Conservation (phyloP, 352 stramenopile genomes). For the Globisporangium paroecandrum region DNA sequence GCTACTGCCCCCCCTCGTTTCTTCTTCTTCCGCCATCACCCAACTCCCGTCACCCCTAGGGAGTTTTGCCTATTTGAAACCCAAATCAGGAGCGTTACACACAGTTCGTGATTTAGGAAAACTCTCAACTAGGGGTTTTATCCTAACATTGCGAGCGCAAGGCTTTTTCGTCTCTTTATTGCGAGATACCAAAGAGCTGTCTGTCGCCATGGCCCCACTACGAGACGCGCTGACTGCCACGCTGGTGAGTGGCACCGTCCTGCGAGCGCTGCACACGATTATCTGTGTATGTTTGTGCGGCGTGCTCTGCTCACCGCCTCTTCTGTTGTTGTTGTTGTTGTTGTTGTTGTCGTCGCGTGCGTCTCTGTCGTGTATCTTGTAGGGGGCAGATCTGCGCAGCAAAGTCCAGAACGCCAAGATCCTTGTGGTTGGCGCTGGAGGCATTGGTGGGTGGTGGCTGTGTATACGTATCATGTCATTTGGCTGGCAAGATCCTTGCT, state of each 20-base stretch:
- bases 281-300: neutral
- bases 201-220: conserved; percentile 21
- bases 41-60: neutral
- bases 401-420: conserved; percentile 87
- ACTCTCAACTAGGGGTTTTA: neutral
- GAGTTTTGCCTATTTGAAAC: neutral
- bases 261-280: neutral
- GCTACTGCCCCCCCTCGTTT: conserved; percentile 4
- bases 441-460: conserved; percentile 88
- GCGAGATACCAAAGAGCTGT: conserved; percentile 1
- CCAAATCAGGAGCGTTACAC: neutral
- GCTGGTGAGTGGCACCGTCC: conserved; percentile 38
- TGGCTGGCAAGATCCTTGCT: neutral
- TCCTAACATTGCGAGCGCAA: neutral
- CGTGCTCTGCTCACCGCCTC: neutral
- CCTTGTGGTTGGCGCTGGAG: conserved; percentile 96
- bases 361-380: neutral
- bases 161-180: neutral
- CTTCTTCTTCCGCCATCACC: conserved; percentile 8
- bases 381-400: conserved; percentile 55
- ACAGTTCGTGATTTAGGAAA: neutral
- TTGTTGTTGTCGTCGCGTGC: neutral
- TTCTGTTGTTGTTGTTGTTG: neutral
- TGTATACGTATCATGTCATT: neutral
- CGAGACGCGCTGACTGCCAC: conserved; percentile 24